Percentiles rank a stretch among this genome's conserved stretches.
Conservation (phyloP, 2,329 filamentous ascomycete genomes). For the Huntiella abstrusa region DNA sequence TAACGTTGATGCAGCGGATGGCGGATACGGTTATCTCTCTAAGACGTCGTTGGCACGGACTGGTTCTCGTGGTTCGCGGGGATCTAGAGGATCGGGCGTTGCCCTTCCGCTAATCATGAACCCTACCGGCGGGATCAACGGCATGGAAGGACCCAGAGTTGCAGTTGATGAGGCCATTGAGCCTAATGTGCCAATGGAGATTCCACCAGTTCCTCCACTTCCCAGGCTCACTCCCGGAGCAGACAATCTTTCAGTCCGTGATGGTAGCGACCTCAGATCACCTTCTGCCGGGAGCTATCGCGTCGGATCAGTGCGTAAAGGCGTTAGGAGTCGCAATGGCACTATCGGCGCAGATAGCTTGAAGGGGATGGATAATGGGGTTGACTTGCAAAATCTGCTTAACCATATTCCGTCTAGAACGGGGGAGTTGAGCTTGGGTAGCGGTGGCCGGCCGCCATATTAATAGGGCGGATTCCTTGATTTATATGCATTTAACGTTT, state of each 20-base stretch:
- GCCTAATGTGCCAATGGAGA: conserved; percentile 20
- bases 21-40: conserved; percentile 1
- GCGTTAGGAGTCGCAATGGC: conserved; percentile 5
- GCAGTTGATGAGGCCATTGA: conserved; percentile 14
- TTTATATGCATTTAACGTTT: neutral
- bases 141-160: conserved; percentile 11
- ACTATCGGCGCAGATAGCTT: conserved; percentile 6
- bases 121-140: conserved; percentile 15
- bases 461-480: conserved; percentile 15
- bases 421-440: conserved; percentile 27
- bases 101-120: conserved; percentile 24
- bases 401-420: conserved; percentile 30
- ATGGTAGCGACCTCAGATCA: conserved; percentile 3
- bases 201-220: conserved; percentile 38
- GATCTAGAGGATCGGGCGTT: conserved; percentile 9
- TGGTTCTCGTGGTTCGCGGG: conserved; percentile 15
- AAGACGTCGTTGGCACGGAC: conserved; percentile 19
- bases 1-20: conserved; percentile 4
- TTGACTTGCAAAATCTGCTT: conserved; percentile 31
- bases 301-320: neutral
- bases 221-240: conserved; percentile 19
- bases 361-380: conserved; percentile 10
- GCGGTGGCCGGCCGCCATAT: conserved; percentile 31
- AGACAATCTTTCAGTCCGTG: neutral
- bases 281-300: conserved; percentile 6